Evolutionary conservation across 108 stramenopile species (phyloP), one percentile per base, ranked within the genome.

Genomic region (Cyclotella kingstonii): DNA sequence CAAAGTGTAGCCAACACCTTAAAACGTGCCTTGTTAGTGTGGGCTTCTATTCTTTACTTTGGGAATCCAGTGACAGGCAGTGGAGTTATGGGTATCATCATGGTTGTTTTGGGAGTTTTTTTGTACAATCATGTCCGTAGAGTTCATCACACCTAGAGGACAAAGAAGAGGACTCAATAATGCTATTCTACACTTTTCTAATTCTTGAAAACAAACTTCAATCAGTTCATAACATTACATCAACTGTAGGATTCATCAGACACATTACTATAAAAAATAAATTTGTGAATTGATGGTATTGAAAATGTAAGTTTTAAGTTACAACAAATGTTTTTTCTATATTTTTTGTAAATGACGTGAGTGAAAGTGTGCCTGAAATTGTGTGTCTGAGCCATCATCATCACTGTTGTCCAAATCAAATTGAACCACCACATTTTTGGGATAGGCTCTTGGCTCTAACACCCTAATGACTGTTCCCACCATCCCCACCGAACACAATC

Each of bases 101-200:
- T 68, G 73, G 73, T 75, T 15, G 70, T 72, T 15, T 60, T 30
- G 14, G 73, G 73, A 0, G 73, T 75, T 17, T 75, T 75, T 35
- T 53, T 75, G 35, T 75, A 75, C 46, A 75, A 75, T 63, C 73
- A 75, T 42, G 66, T 69, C 9, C 39, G 73, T 28, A 27, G 73
- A 40, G 52, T 75, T 14, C 44, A 75, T 69, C 73, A 75, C 29
- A 5, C 55, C 8, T 26, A n/a, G n/a, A n/a, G n/a, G n/a, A n/a
- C n/a, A n/a, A n/a, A n/a, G n/a, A n/a, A n/a, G n/a, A n/a, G n/a
- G n/a, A n/a, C n/a, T n/a, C n/a, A n/a, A n/a, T n/a, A n/a, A n/a
- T n/a, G n/a, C n/a, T n/a, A n/a, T n/a, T n/a, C n/a, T n/a, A n/a
- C n/a, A n/a, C n/a, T n/a, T n/a, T n/a, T n/a, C n/a, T n/a, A n/a